Evolutionary conservation across 208 protist species (phyloP).

Genomic region (Leishmania tropica): DNA sequence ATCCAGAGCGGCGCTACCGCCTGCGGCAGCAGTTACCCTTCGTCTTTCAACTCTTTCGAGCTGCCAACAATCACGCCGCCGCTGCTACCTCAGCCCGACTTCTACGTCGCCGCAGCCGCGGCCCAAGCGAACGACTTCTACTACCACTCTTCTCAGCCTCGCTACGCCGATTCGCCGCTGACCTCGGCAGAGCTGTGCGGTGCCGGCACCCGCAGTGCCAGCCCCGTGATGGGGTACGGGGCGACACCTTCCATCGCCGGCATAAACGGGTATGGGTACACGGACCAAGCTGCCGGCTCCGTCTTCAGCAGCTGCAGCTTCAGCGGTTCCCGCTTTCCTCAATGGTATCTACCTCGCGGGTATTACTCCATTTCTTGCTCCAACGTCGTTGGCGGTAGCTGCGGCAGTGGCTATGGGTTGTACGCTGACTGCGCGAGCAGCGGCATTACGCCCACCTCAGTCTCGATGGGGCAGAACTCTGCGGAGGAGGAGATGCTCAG

Average conservation of each 20-base stretch:
- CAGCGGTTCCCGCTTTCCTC: slow-evolving; percentile 29
- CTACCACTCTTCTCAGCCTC: slow-evolving; percentile 17
- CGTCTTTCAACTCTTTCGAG: slow-evolving; percentile 13
- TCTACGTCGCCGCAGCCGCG: slow-evolving; percentile 12
- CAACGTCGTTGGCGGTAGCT: not conserved
- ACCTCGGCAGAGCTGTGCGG: slow-evolving; percentile 25
- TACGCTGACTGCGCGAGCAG: slow-evolving; percentile 1
- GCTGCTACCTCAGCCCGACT: slow-evolving; percentile 12
- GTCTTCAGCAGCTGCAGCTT: slow-evolving; percentile 24
- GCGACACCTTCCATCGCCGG: not conserved
- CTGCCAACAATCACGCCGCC: not conserved
- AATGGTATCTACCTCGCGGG: slow-evolving; percentile 36
- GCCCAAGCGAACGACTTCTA: slow-evolving; percentile 19
- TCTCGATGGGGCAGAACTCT: not conserved
- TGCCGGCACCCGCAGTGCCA: not conserved
- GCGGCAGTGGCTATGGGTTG: not conserved
- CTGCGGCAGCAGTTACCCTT: not conserved
- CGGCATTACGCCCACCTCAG: slow-evolving; percentile 3
- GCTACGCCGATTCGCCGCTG: slow-evolving; percentile 25
- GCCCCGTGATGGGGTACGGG: not conserved
- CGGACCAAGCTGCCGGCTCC: not conserved
- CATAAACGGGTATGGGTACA: not conserved
- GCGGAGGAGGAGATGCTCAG: slow-evolving; percentile 25
- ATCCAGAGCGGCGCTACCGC: not conserved
- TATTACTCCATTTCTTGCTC: slow-evolving; percentile 7